A percentile compares a stretch with the other conserved stretches of the same genome.
phyloP scores from a whole-genome alignment of 1,139 yeast species.

The Hyphopichia burtonii region DNA sequence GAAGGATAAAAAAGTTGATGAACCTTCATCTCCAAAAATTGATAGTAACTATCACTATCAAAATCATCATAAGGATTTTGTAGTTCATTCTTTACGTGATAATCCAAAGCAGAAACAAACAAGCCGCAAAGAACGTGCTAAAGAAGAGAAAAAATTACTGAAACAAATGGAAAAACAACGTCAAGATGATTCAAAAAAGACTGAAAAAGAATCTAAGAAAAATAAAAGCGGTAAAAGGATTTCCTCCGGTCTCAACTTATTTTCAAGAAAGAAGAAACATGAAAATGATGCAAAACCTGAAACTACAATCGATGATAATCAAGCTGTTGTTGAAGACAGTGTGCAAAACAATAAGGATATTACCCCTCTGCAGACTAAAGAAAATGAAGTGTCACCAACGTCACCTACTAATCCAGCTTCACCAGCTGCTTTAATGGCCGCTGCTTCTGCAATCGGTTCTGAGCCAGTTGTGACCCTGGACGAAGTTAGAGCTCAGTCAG shows the following conservation, averaged over 20 bases:
- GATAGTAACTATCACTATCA: conserved; percentile 31
- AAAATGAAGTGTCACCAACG: too few relatives aligned
- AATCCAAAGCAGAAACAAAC: conserved; percentile 9
- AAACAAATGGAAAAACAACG: conserved; percentile 16
- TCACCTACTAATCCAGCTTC: neutral
- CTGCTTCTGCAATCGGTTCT: conserved; percentile 3
- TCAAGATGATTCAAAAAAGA: conserved; percentile 14
- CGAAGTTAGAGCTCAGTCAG: neutral
- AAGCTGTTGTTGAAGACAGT: too few relatives aligned
- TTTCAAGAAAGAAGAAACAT: conserved; percentile 12
- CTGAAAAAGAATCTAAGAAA: conserved; percentile 9
- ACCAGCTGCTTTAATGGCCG: conserved; percentile 2
- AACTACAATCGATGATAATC: neutral
- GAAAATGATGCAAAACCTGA: conserved; percentile 1
- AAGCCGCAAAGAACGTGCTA: conserved; percentile 31
- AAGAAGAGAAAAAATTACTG: conserved; percentile 29
- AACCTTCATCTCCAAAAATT: conserved; percentile 18
- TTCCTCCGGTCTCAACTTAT: conserved; percentile 7
- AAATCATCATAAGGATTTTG: conserved; percentile 40
- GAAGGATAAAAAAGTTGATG: conserved; percentile 12
- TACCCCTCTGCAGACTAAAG: too few relatives aligned
- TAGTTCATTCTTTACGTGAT: conserved; percentile 35
- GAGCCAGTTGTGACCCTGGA: neutral
- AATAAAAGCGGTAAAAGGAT: conserved; percentile 10
- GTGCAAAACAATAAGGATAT: too few relatives aligned